These are phyloP conservation scores for Chrysoporthe puriensis DNA, from an alignment of 2,329 filamentous ascomycete genomes.

Conservation along the genomic window DNA sequence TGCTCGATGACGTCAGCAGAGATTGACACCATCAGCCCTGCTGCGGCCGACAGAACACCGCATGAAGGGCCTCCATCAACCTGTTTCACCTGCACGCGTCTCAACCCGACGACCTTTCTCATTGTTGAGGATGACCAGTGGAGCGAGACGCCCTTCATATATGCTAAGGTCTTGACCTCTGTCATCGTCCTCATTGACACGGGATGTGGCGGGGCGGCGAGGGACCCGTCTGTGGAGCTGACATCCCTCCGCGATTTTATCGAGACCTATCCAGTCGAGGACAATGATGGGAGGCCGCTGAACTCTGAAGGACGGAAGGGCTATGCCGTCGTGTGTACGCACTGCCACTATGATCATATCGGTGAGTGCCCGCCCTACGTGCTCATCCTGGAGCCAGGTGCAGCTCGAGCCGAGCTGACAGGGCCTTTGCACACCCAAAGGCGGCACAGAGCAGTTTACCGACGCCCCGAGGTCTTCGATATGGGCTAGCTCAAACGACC, in stretches of 20 bases:
- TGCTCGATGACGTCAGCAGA: not conserved
- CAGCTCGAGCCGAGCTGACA: not conserved
- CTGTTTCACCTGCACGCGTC: slow-evolving; percentile 28
- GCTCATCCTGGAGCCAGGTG: not conserved
- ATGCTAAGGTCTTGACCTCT: slow-evolving; percentile 45
- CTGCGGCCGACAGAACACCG: not conserved
- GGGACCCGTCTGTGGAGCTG: slow-evolving; percentile 32
- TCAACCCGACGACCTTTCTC: slow-evolving; percentile 49
- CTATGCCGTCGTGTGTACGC: slow-evolving; percentile 49
- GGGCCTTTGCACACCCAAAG: slow-evolving; percentile 31
- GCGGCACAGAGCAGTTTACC: slow-evolving; percentile 43
- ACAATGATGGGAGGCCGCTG: slow-evolving; percentile 40
- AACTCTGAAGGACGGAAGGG: slow-evolving; percentile 39
- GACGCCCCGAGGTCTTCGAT: slow-evolving; percentile 34
- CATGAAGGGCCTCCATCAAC: slow-evolving; percentile 8
- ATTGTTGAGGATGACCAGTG: slow-evolving; percentile 49
- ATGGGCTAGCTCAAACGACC: slow-evolving; percentile 40
- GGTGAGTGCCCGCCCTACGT: slow-evolving; percentile 21
- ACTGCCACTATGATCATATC: slow-evolving; percentile 52
- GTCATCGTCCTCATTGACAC: slow-evolving; percentile 48
- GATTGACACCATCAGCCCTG: not conserved
- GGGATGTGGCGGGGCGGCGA: slow-evolving; percentile 45
- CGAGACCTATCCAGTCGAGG: slow-evolving; percentile 43
- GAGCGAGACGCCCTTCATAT: slow-evolving; percentile 49
- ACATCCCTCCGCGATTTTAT: slow-evolving; percentile 45